Evolutionary conservation across 345 rosid genomes (phyloP).

Genomic region (Mercurialis annua): DNA sequence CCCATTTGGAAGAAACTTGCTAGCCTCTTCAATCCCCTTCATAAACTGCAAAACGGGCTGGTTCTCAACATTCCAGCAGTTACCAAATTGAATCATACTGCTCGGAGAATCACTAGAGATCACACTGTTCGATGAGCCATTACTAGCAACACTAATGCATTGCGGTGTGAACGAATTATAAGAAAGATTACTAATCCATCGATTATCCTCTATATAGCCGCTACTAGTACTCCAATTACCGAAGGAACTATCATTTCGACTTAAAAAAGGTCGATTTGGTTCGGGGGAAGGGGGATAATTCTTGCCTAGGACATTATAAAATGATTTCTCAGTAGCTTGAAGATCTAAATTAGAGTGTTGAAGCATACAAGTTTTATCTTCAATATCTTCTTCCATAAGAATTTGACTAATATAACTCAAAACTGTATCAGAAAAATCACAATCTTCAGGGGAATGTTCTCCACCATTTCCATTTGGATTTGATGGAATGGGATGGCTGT

Average conservation of each 20-base stretch:
- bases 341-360: conserved; percentile 66
- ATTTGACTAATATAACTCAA: conserved; percentile 62
- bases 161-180: conserved; percentile 29
- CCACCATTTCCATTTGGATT: conserved; percentile 20
- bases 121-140: conserved; percentile 44
- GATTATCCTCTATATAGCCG: conserved; percentile 23
- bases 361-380: conserved; percentile 55
- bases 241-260: conserved; percentile 23
- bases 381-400: conserved; percentile 78
- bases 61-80: conserved; percentile 41
- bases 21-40: conserved; percentile 77
- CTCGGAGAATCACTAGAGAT: conserved; percentile 45
- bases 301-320: conserved; percentile 62
- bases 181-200: conserved; percentile 26
- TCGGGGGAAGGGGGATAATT: conserved; percentile 55
- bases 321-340: conserved; percentile 67
- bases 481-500: conserved; percentile 23
- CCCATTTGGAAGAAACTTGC: conserved; percentile 53
- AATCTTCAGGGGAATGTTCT: conserved; percentile 59
- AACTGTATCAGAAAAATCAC: conserved; percentile 53
- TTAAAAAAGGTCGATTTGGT: conserved; percentile 18
- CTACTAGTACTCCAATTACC: conserved; percentile 15
- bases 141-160: conserved; percentile 27
- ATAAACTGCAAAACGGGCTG: conserved; percentile 67
- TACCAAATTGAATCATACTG: conserved; percentile 35